A percentile compares a stretch with the other conserved stretches of the same genome.
phyloP scores from a whole-genome alignment of 2,329 filamentous ascomycete genomes.

The Laburnicola sp. region DNA sequence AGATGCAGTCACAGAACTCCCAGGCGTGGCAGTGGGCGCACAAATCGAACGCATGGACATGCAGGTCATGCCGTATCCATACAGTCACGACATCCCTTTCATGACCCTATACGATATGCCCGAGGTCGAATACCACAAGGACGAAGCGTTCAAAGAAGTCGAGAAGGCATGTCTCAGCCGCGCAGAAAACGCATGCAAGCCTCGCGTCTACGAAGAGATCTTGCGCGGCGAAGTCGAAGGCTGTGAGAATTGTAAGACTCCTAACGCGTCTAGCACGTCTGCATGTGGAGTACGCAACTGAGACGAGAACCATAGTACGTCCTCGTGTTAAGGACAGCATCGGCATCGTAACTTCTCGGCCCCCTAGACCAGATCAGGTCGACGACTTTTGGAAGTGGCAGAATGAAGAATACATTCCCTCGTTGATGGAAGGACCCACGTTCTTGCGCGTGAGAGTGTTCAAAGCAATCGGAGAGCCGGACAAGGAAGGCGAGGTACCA shows the following conservation, averaged over 20 bases:
- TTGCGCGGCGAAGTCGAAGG: conserved; percentile 3
- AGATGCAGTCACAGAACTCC: conserved; percentile 6
- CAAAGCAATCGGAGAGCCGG: conserved; percentile 1
- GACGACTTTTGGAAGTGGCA: conserved; percentile 8
- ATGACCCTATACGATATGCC: conserved; percentile 6
- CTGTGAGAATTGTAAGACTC: conserved; percentile 2
- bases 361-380: not conserved
- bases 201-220: conserved; percentile 9
- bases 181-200: not conserved
- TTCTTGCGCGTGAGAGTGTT: conserved; percentile 5
- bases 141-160: conserved; percentile 7
- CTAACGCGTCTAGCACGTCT: not conserved
- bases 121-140: conserved; percentile 4
- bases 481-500: conserved; percentile 1
- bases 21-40: conserved; percentile 3
- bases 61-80: conserved; percentile 3
- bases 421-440: not conserved
- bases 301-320: not conserved
- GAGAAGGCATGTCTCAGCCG: not conserved
- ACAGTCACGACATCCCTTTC: conserved; percentile 9
- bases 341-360: conserved; percentile 3
- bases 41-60: conserved; percentile 1
- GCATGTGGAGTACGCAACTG: not conserved
- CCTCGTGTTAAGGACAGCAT: conserved; percentile 3
- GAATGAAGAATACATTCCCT: not conserved